These are phyloP conservation scores for Zoysia pacifica DNA, from an alignment of 176 grass and related monocot species.

Conservation along the genomic window DNA sequence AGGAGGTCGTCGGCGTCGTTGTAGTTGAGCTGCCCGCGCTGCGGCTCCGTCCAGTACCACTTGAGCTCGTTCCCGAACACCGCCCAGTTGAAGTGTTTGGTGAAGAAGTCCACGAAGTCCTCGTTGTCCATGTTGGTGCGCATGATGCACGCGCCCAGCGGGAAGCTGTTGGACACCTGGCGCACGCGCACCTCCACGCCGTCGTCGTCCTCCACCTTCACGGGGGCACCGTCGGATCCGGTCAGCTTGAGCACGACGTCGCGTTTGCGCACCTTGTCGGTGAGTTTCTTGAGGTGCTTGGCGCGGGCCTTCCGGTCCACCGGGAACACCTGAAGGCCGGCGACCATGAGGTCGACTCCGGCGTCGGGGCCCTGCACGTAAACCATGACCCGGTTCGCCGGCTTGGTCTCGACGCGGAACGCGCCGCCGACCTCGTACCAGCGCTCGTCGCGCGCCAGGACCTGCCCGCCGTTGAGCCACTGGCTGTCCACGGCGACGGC, in stretches of 20 bases:
- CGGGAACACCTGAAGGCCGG: conserved; percentile 71
- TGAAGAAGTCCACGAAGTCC: too few species aligned
- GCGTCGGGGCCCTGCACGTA: conserved; percentile 74
- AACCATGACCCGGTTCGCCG: conserved; percentile 51
- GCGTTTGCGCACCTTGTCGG: conserved; percentile 68
- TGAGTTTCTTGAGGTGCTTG: conserved; percentile 55
- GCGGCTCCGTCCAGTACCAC: too few species aligned
- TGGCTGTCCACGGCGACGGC: conserved; percentile 61
- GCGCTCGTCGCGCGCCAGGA: conserved; percentile 59
- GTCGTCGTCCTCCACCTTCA: background rate
- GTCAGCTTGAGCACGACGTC: conserved; percentile 72
- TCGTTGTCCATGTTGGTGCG: conserved; percentile 40
- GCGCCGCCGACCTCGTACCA: conserved; percentile 90
- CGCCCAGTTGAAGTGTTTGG: too few species aligned
- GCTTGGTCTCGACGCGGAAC: conserved; percentile 67
- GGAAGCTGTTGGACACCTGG: conserved; percentile 83
- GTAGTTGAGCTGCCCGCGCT: conserved; percentile 63
- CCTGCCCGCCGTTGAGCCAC: conserved; percentile 79
- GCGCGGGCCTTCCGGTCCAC: conserved; percentile 60
- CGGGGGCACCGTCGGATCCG: background rate
- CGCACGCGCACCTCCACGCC: conserved; percentile 49
- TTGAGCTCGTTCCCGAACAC: background rate
- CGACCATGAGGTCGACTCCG: conserved; percentile 83
- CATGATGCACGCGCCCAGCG: conserved; percentile 76
- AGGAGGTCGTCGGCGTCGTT: conserved; percentile 83